Conservation (phyloP, 768 basidiomycete genomes). For the Rhodotorula paludigena region DNA sequence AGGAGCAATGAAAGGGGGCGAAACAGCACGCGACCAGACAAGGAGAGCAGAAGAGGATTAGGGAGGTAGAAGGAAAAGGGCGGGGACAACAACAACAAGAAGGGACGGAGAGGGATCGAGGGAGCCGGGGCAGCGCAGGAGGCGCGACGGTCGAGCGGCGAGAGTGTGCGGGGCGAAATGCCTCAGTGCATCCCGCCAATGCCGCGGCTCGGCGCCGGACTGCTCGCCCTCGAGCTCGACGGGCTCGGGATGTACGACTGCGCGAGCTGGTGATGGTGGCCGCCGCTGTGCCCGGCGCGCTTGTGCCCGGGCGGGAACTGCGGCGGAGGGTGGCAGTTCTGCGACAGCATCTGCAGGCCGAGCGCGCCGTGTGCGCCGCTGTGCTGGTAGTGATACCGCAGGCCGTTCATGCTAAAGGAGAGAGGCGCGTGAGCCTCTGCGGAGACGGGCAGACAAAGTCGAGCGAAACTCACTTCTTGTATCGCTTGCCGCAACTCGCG, state of each 20-base stretch:
- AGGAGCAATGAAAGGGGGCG: not conserved
- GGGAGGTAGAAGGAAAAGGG: not conserved
- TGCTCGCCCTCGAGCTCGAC: constrained; percentile 6
- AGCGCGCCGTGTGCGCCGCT: constrained; percentile 89
- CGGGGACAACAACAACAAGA: not conserved
- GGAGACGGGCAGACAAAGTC: not conserved
- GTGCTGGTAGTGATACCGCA: constrained; percentile 94
- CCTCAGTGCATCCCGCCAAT: not conserved
- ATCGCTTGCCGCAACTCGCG: constrained; percentile 47
- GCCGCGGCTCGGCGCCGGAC: constrained; percentile 3
- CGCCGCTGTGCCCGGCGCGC: not conserved
- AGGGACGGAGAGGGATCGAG: not conserved
- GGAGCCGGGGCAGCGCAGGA: not conserved
- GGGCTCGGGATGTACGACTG: constrained; percentile 14
- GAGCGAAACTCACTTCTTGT: constrained; percentile 64
- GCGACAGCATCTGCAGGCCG: constrained; percentile 67
- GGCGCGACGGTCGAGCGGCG: not conserved
- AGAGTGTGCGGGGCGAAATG: too few species aligned
- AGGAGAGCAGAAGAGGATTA: not conserved
- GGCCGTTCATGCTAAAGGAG: constrained; percentile 73
- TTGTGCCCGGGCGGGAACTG: constrained; percentile 39
- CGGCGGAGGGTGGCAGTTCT: constrained; percentile 38
- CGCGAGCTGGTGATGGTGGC: constrained; percentile 20
- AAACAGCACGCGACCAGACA: not conserved
- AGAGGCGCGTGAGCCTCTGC: not conserved